Conservation (phyloP, 2,329 filamentous ascomycete species). For the Neoarthrinium moseri region DNA sequence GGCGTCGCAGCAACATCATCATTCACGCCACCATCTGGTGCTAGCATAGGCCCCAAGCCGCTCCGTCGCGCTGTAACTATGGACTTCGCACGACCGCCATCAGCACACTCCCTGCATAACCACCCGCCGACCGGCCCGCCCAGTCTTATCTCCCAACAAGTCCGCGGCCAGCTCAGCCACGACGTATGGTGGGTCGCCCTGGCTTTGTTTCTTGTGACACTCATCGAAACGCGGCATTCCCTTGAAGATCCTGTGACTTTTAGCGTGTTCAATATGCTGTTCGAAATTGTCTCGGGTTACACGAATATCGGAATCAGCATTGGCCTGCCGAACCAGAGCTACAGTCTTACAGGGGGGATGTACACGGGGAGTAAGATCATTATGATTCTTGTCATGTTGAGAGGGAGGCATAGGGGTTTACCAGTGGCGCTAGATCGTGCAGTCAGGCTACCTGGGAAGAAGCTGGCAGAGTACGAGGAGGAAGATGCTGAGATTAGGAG, state of each 20-base stretch:
- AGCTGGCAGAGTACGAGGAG: slow-evolving; percentile 6
- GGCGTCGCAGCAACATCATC: slow-evolving; percentile 9
- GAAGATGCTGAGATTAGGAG: slow-evolving; percentile 9
- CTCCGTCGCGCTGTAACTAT: slow-evolving; percentile 16
- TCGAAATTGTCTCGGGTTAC: slow-evolving; percentile 56
- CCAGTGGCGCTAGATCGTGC: slow-evolving; percentile 5
- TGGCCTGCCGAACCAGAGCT: slow-evolving; percentile 49
- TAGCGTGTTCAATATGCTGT: slow-evolving; percentile 58
- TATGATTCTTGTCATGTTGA: slow-evolving; percentile 7
- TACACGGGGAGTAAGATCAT: slow-evolving; percentile 39
- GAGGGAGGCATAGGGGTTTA: slow-evolving; percentile 5
- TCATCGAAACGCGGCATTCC: slow-evolving; percentile 57
- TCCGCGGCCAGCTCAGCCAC: slow-evolving; percentile 60
- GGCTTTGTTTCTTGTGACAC: slow-evolving; percentile 57
- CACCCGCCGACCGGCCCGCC: background rate
- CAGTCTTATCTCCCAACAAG: slow-evolving; percentile 52
- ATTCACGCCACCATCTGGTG: slow-evolving; percentile 7
- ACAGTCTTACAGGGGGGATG: slow-evolving; percentile 56
- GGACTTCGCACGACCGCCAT: slow-evolving; percentile 2
- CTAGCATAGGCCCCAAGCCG: slow-evolving; percentile 1
- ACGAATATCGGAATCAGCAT: slow-evolving; percentile 59
- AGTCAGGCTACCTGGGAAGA: slow-evolving; percentile 9
- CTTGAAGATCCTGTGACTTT: slow-evolving; percentile 49
- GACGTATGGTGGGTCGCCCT: slow-evolving; percentile 65
- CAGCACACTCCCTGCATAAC: slow-evolving; percentile 6